These are phyloP conservation scores for Ascochyta fabae DNA, from an alignment of 2,329 filamentous ascomycete genomes.

Conservation along the genomic window DNA sequence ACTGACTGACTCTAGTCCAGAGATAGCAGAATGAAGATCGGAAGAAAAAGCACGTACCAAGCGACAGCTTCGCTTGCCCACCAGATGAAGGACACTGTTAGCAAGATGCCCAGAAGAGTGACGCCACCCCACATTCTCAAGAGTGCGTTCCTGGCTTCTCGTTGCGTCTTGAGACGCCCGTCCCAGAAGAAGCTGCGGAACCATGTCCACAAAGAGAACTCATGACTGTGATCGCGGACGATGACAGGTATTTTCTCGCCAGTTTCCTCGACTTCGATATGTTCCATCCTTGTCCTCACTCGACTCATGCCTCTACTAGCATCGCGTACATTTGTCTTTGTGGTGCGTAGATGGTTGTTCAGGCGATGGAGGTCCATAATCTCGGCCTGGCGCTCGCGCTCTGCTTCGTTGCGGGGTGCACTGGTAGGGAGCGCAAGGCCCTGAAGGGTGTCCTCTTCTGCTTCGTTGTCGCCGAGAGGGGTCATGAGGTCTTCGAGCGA, in stretches of 20 bases:
- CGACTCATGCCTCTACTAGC: conserved; percentile 52
- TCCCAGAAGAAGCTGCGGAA: conserved; percentile 41
- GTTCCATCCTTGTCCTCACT: conserved; percentile 51
- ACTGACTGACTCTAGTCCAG: conserved; percentile 19
- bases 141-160: conserved; percentile 14
- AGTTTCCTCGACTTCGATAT: conserved; percentile 27
- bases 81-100: conserved; percentile 55
- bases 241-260: conserved; percentile 16
- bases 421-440: conserved; percentile 36
- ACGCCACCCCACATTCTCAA: conserved; percentile 37
- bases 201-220: conserved; percentile 29
- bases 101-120: conserved; percentile 50
- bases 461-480: conserved; percentile 29
- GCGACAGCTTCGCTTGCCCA: conserved; percentile 57
- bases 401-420: conserved; percentile 47
- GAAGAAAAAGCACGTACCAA: conserved; percentile 44
- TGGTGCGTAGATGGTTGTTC: conserved; percentile 49
- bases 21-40: conserved; percentile 16
- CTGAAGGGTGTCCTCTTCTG: conserved; percentile 45
- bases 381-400: conserved; percentile 53
- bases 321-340: conserved; percentile 53
- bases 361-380: conserved; percentile 50
- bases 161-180: conserved; percentile 24
- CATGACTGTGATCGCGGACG: conserved; percentile 7
- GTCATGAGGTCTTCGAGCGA: conserved; percentile 55